Conservation (phyloP, 345 rosid species). For the Ricinus communis region DNA sequence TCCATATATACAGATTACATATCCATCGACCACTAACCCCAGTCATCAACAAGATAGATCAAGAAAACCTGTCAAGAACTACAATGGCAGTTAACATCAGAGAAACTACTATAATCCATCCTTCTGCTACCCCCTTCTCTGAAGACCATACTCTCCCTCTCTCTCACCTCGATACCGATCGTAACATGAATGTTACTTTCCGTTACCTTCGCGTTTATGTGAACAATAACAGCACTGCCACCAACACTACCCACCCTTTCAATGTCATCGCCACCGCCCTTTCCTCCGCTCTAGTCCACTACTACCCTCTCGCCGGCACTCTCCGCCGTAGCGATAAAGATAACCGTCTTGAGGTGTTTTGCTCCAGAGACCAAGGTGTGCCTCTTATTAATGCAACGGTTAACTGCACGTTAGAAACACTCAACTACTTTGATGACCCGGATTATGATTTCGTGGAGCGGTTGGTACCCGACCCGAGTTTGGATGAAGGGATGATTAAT, state of each 20-base stretch:
- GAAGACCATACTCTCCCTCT: constrained; percentile 55
- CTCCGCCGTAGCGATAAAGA: constrained; percentile 17
- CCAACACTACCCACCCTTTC: constrained; percentile 22
- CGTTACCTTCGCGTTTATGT: constrained; percentile 75
- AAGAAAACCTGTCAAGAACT: background rate
- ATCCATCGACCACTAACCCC: background rate
- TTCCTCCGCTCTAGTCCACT: constrained; percentile 56
- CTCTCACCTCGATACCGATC: constrained; percentile 71
- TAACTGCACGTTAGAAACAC: constrained; percentile 54
- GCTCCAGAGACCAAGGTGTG: constrained; percentile 48
- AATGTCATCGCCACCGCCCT: constrained; percentile 50
- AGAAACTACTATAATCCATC: constrained; percentile 48
- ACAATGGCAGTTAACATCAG: constrained; percentile 48
- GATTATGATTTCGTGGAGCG: constrained; percentile 51
- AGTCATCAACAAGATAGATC: no score
- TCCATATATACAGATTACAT: background rate
- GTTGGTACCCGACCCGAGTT: constrained; percentile 59
- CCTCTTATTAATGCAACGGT: constrained; percentile 57
- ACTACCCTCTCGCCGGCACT: constrained; percentile 60
- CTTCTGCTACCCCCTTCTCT: constrained; percentile 46
- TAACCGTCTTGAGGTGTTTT: constrained; percentile 44
- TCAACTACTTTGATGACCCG: constrained; percentile 54
- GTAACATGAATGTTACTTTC: constrained; percentile 61
- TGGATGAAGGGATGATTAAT: constrained; percentile 44
- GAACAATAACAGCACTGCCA: constrained; percentile 26